Base-by-base conservation (phyloP, 148 eudicot genomes). In the Camellia granthamiana region DNA sequence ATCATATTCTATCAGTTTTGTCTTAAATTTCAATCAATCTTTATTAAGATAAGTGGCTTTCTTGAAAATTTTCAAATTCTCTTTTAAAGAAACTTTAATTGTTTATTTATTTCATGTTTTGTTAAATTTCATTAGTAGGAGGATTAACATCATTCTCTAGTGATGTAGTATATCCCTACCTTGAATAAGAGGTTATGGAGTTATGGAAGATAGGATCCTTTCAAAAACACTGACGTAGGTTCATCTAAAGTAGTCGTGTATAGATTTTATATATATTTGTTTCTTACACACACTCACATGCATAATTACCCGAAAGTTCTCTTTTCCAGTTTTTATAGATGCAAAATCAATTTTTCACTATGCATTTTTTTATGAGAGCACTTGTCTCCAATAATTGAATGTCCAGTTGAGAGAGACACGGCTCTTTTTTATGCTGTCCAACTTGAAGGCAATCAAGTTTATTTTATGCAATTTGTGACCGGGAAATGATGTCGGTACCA, bases 181-280 rank as follows among this genome's bases (percentile, higher is more conserved):
- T 30, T 30, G 38, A 30, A 49, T 47, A 71, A 18, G 30, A 46
- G 51, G 13, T 71, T 43, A 43, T 71, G 41, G 58, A 71, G 13
- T 71, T 43, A 43, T 71, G 41, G 58, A 71, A 71, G 58, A 49
- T 71, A 38, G 5, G 51, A 71, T 18, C 74, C 38, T 47, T 71
- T 13, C 56, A 47, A 49, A 30, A 47, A 38, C 5, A n/a, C 38
- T 19, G 38, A 71, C 38, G 10, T 18, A 1, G 3, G 19, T 6
- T 69, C 54, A 43, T 69, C 55, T 71, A 16, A 16, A 42, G 23
- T 49, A n/a, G 21, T n/a, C 55, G 16, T 71, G 9, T 15, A 46
- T 47, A 47, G 38, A 30, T 30, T 30, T 30, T 2, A 43, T 69
- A 46, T 15, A 16, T 69, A 18, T 42, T 49, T 41, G 7, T 69